phyloP scores from a whole-genome alignment of 2,329 filamentous ascomycete genomes.

The Camillea tinctor region DNA sequence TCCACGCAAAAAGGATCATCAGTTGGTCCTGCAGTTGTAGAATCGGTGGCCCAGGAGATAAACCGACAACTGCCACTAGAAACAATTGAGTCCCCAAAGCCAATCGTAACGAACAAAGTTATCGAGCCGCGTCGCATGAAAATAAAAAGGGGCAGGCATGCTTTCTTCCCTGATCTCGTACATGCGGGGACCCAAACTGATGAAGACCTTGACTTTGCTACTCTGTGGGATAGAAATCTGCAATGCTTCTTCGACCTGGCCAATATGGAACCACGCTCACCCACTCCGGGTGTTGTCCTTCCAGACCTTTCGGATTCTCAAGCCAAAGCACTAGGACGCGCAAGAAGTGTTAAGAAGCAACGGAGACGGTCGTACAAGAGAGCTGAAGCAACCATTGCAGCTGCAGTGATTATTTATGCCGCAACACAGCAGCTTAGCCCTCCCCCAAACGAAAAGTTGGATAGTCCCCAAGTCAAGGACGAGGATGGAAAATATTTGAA shows the following conservation, averaged over 20 bases:
- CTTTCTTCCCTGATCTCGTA: conserved; percentile 20
- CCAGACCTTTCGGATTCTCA: conserved; percentile 41
- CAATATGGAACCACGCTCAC: conserved; percentile 36
- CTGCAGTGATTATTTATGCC: conserved; percentile 54
- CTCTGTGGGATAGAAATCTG: conserved; percentile 16
- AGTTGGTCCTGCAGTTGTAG: neutral
- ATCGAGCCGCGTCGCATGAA: conserved; percentile 17
- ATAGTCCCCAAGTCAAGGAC: conserved; percentile 23
- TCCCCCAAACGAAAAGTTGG: conserved; percentile 28
- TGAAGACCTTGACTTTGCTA: conserved; percentile 10
- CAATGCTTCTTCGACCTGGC: conserved; percentile 12
- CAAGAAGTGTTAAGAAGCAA: conserved; percentile 44
- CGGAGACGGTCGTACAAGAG: conserved; percentile 44
- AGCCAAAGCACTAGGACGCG: conserved; percentile 40
- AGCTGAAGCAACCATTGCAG: conserved; percentile 53
- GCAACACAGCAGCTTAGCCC: conserved; percentile 47
- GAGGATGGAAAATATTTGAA: conserved; percentile 18
- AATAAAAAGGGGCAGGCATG: conserved; percentile 19
- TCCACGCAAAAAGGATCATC: neutral
- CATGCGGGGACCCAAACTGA: conserved; percentile 33
- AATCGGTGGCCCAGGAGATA: neutral
- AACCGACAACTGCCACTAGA: neutral
- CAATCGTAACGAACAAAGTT: conserved; percentile 10
- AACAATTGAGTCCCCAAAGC: conserved; percentile 12
- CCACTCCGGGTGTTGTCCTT: conserved; percentile 48